Percentiles rank a stretch among this genome's conserved stretches.
Evolutionary conservation across 176 grass and related monocot genomes (phyloP).

Genomic region (Oryza brachyantha): DNA sequence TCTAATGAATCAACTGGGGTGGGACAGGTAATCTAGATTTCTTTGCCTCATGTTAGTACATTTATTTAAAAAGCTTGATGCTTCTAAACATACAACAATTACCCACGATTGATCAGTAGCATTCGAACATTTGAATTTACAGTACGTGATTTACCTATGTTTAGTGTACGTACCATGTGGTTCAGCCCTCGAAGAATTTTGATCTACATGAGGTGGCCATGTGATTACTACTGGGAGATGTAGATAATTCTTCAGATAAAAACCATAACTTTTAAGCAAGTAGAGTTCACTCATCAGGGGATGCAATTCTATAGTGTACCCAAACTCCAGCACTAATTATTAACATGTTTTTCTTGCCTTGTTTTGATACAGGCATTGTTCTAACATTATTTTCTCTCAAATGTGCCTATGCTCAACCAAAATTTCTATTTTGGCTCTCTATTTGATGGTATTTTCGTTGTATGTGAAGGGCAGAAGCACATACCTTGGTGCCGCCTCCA

Average conservation of each 20-base stretch:
- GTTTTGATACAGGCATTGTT: not conserved
- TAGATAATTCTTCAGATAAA: not conserved
- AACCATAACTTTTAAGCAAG: not conserved
- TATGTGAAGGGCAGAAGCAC: conserved; percentile 68
- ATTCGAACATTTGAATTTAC: conserved; percentile 1
- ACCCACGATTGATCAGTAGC: not conserved
- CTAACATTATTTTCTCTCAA: conserved; percentile 18
- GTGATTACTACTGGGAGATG: conserved; percentile 6
- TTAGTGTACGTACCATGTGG: not conserved
- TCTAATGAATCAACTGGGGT: conserved; percentile 31
- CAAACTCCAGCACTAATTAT: not conserved
- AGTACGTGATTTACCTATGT: not conserved
- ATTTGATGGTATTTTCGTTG: conserved; percentile 21
- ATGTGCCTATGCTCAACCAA: not conserved
- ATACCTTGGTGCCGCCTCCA: conserved; percentile 79
- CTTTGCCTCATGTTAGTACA: not conserved
- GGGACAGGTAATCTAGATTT: conserved; percentile 36
- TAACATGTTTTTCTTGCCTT: conserved; percentile 11
- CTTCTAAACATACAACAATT: not conserved
- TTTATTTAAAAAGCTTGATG: not conserved
- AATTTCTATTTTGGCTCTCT: not conserved
- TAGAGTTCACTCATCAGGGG: not conserved
- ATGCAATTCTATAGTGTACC: not conserved
- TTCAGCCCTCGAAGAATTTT: not conserved
- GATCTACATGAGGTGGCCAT: conserved; percentile 4